phyloP scores from a whole-genome alignment of 768 basidiomycete species.

The Termitomyces sp. region DNA sequence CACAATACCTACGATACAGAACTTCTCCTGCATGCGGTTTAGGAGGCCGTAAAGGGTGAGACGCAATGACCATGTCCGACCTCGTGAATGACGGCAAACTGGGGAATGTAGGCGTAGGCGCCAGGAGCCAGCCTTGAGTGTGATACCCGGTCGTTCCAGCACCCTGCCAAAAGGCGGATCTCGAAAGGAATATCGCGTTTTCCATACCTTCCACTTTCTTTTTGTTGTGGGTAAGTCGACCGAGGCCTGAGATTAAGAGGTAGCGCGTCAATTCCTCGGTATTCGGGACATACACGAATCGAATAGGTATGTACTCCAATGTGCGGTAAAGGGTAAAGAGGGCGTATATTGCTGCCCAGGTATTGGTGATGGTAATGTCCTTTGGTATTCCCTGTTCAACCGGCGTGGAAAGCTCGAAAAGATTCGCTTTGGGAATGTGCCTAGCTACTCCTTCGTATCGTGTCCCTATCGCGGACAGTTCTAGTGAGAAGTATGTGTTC shows the following conservation, averaged over 20 bases:
- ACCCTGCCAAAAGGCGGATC: constrained; percentile 48
- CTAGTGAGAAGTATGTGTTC: constrained; percentile 17
- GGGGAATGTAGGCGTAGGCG: constrained; percentile 31
- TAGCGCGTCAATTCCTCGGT: constrained; percentile 31
- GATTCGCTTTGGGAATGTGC: constrained; percentile 27
- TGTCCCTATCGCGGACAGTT: constrained; percentile 26
- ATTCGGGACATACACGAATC: constrained; percentile 29
- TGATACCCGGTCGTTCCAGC: constrained; percentile 38
- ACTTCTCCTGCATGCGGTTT: constrained; percentile 40
- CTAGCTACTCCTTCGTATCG: constrained; percentile 25
- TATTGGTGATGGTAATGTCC: constrained; percentile 25
- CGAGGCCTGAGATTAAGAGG: constrained; percentile 37
- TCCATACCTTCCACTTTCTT: constrained; percentile 12
- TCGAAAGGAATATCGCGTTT: constrained; percentile 34
- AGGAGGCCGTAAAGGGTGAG: constrained; percentile 48
- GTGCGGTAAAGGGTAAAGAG: constrained; percentile 36
- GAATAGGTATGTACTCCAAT: constrained; percentile 39
- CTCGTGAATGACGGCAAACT: constrained; percentile 39
- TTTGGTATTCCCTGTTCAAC: constrained; percentile 16
- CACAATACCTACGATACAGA: constrained; percentile 38
- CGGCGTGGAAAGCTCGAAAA: constrained; percentile 22
- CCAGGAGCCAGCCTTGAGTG: constrained; percentile 24
- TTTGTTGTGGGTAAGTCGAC: constrained; percentile 18
- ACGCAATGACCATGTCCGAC: constrained; percentile 42
- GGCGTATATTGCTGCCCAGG: constrained; percentile 40